A percentile compares a stretch with the other conserved stretches of the same genome.
Evolutionary conservation across 257 asterid species (phyloP).

Genomic region (Ocimum tenuiflorum): DNA sequence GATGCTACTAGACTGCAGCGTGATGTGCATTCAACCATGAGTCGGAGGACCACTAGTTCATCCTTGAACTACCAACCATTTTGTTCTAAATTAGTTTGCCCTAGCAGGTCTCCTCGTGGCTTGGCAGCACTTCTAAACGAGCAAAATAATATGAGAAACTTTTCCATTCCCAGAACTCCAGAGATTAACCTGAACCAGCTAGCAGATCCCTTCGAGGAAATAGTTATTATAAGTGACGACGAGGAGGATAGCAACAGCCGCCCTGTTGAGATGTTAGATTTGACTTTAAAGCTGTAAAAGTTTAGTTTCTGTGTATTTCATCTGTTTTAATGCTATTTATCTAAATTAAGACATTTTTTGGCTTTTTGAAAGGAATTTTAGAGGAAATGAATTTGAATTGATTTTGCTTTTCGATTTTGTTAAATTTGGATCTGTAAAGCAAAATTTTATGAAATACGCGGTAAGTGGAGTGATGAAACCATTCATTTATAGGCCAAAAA

Average conservation of each 20-base stretch:
- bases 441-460: no score
- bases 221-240: conserved; percentile 22
- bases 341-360: no score
- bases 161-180: background rate
- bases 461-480: no score
- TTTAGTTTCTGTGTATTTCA: background rate
- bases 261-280: conserved; percentile 19
- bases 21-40: background rate
- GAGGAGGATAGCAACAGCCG: conserved; percentile 12
- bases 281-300: conserved; percentile 26
- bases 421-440: no score
- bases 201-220: conserved; percentile 11
- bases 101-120: conserved; percentile 4
- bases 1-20: background rate
- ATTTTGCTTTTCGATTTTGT: no score
- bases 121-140: background rate
- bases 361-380: no score
- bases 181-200: background rate
- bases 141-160: no score
- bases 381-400: no score
- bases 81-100: background rate
- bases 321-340: background rate
- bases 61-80: background rate
- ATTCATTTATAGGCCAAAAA: no score
- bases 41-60: background rate